These are phyloP conservation scores for Casuarina cunninghamiana DNA, from an alignment of 306 rosid species.

Conservation along the genomic window DNA sequence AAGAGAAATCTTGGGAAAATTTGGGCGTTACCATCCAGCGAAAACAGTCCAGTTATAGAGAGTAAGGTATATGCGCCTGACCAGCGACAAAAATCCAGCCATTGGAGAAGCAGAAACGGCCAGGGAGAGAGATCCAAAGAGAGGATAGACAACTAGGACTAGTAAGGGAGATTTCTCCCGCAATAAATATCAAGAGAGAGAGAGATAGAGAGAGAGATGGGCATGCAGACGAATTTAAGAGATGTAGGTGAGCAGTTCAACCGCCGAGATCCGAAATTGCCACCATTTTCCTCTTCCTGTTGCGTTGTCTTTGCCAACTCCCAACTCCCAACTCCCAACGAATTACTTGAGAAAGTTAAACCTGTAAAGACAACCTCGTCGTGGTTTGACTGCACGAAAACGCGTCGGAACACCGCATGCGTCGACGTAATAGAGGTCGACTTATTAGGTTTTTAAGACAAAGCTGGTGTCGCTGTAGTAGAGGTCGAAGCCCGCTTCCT, in stretches of 20 bases:
- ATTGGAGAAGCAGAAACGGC: slow-evolving; percentile 32
- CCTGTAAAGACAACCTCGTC: no score
- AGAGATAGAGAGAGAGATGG: neutral
- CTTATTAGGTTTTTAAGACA: no score
- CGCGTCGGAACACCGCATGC: no score
- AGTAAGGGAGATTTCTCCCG: neutral
- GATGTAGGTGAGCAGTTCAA: slow-evolving; percentile 37
- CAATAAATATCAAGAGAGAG: neutral
- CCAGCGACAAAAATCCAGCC: slow-evolving; percentile 49
- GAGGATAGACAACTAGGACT: slow-evolving; percentile 4
- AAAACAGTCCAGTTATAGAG: slow-evolving; percentile 74
- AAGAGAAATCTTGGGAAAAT: neutral
- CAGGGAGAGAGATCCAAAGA: neutral
- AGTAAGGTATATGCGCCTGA: slow-evolving; percentile 64
- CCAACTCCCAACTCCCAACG: neutral
- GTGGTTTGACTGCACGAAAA: no score
- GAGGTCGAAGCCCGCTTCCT: no score
- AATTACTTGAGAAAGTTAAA: neutral
- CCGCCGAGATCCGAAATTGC: neutral
- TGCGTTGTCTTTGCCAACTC: neutral
- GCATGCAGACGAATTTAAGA: neutral
- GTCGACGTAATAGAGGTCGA: no score
- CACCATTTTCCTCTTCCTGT: neutral
- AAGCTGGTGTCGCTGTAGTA: no score
- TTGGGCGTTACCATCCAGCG: slow-evolving; percentile 63